These are phyloP conservation scores for Massariosphaeria phaeospora DNA, from an alignment of 495 filamentous ascomycete species.

Conservation along the genomic window DNA sequence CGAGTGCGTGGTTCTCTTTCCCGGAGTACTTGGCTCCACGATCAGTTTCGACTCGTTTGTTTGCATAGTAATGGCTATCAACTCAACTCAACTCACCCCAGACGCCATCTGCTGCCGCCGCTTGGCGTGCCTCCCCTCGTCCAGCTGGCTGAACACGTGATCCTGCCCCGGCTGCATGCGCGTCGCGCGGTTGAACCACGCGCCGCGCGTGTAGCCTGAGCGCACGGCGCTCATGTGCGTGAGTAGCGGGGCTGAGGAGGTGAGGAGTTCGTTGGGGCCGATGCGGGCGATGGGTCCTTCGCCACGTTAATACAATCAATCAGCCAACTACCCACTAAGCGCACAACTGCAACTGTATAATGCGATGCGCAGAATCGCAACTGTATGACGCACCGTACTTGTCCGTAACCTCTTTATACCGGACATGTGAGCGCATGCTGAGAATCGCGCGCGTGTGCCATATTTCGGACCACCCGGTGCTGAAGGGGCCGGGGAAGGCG, in stretches of 20 bases:
- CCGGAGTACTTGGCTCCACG: conserved; percentile 26
- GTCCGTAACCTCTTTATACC: conserved; percentile 5
- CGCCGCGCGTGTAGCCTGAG: conserved; percentile 25
- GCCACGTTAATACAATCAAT: neutral
- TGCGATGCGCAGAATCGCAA: neutral
- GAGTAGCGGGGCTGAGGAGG: conserved; percentile 34
- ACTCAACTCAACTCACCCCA: conserved; percentile 24
- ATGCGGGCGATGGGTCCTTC: conserved; percentile 37
- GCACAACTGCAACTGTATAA: neutral
- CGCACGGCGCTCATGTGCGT: conserved; percentile 34
- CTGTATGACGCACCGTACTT: conserved; percentile 2
- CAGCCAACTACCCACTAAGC: neutral
- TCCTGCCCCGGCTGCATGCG: conserved; percentile 31
- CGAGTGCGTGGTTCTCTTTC: conserved; percentile 31
- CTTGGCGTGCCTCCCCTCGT: conserved; percentile 32
- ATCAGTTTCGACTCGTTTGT: no score
- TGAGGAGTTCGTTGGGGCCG: conserved; percentile 35
- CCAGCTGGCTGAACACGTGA: conserved; percentile 32
- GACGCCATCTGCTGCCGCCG: conserved; percentile 30
- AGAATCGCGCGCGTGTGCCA: conserved; percentile 2
- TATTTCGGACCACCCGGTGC: conserved; percentile 1
- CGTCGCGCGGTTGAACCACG: conserved; percentile 35
- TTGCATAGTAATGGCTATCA: no score
- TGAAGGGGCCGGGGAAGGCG: conserved; percentile 5
- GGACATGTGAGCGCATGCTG: neutral